Base-by-base conservation (phyloP, 371 early-diverging fungal genomes). In the Syncephalis fuscata region DNA sequence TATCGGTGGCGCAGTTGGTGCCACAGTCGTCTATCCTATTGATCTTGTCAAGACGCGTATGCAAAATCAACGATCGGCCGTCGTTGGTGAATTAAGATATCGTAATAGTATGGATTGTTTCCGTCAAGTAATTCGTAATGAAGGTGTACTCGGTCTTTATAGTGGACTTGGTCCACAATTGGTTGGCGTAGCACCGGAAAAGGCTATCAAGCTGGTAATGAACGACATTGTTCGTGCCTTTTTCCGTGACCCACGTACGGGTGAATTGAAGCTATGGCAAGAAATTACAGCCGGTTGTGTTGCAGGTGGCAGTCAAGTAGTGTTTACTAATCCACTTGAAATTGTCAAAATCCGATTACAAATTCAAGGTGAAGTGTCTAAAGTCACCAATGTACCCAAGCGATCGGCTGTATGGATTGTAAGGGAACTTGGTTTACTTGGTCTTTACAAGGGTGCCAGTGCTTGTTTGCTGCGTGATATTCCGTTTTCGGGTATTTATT, bases 261-360 rank as follows among this genome's bases (percentile, higher is more conserved):
- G 93, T 1, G 66, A 78, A 39, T 79, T 92, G 44, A 59, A 79
- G 27, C 21, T 58, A 20, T 15, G 17, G 17, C 65, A 86, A 27
- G 97, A 94, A 57, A 78, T 92, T 62, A 27, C 90, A 42, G 78
- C 88, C 27, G 97, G 97, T 61, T 76, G 79, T 50, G 60, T 74
- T 15, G 97, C 97, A 19, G 97, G 97, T 60, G 85, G 70, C 23
- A 87, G 82, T 46, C 95, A 96, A 65, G 95, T 96, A 25, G 74
- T 53, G 8, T 48, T 48, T 36, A 48, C 51, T 39, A 93, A 96
- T 58, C 97, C 97, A 20, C 66, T 96, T 47, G 89, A 96, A 58
- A 96, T 96, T 57, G 97, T 95, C 62, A 97, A 97, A 68, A 97
- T 97, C 62, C 86, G 92, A 43, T 73, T 97, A 56, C 95, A 95